Base-by-base conservation (phyloP, 1,139 yeast genomes). In the Zhuliangozyma blackwelliae region DNA sequence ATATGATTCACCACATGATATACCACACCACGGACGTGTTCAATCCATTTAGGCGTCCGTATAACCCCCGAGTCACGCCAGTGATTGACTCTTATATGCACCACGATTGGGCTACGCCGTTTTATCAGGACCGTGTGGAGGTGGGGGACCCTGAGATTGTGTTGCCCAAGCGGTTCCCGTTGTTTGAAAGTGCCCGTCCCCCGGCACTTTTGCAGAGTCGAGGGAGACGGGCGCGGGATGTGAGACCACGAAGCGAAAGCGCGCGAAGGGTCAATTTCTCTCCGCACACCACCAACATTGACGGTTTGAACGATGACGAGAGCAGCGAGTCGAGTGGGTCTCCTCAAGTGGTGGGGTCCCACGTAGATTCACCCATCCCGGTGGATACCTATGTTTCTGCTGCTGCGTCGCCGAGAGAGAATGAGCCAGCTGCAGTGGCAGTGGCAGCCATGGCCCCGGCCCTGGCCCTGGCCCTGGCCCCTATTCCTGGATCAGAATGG, bases 81-180 rank as follows among this genome's bases (percentile, higher is more conserved):
- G 56, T 68, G 29, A 66, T 73, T 1, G 75, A 68, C 43, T 56
- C 68, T 7, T 59, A 52, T 37, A 59, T 66, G 54, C 59, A 53
- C n/a, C 73, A 68, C 39, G 53, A 49, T 33, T 65, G 70, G 67
- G 64, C 65, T 6, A 57, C 56, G 9, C 27, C 27, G 5, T 21
- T 7, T 5, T 5, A 5, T 6, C 22, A 21, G 22, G 5, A 31
- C 10, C 35, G 48, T 16, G 46, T 48, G 0, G 32, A 34, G 5
- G 39, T 45, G 2, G 40, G 50, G 29, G 64, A 62, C 26, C 68
- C 68, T 2, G 44, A 48, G 27, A 43, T 62, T 29, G 55, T 61
- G 2, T 39, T 62, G 27, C 70, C 71, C 2, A 50, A 67, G 21
- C 46, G 58, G 31, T 61, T 63, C 31, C 68, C 70, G 1, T 50